Evolutionary conservation across 2,329 filamentous ascomycete genomes (phyloP), one percentile per base, ranked within the genome.

Genomic region (Daldinia sp.): DNA sequence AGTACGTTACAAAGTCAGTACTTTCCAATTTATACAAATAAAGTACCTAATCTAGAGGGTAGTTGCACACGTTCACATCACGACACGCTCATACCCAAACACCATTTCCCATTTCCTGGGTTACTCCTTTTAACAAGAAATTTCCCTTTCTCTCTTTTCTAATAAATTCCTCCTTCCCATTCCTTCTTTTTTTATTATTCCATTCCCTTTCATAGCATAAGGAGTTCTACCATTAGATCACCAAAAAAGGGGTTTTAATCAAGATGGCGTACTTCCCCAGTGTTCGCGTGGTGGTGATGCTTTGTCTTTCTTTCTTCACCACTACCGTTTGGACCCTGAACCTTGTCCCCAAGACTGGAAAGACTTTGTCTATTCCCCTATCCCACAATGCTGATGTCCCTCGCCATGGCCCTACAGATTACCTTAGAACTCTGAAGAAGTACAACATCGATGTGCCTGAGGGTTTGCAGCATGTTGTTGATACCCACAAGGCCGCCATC

Each of bases 401-500:
- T 35, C 69, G 74, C 60, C 74, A 77, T 68, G 73, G 78, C 46
- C 74, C 78, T 58, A 69, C 74, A 18, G 75, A 79, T 65, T 64
- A 76, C 61, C 71, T 76, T 64, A 75, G 72, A 57, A 76, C 76
- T 12, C 53, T 79, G 63, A 74, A 71, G 65, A 80, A 80, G 69
- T 79, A 74, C 73, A 77, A 78, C 57, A 71, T 78, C 15, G 60
- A 74, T 15, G 72, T 79, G 54, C 78, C 78, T 9, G 60, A 74
- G 23, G 72, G 71, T 9, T 72, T 79, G 4, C 71, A 77, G 56
- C 63, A 76, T 20, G 54, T 74, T 18, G 75, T 78, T 20, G 66
- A 77, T 48, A 60, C 72, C 7, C 69, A 75, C 63, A 70, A 74
- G 39, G 33, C 64, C 23, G 20, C 57, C 13, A 51, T 30, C 20